phyloP scores from a whole-genome alignment of 2,329 filamentous ascomycete genomes.

The Fusarium sp. region DNA sequence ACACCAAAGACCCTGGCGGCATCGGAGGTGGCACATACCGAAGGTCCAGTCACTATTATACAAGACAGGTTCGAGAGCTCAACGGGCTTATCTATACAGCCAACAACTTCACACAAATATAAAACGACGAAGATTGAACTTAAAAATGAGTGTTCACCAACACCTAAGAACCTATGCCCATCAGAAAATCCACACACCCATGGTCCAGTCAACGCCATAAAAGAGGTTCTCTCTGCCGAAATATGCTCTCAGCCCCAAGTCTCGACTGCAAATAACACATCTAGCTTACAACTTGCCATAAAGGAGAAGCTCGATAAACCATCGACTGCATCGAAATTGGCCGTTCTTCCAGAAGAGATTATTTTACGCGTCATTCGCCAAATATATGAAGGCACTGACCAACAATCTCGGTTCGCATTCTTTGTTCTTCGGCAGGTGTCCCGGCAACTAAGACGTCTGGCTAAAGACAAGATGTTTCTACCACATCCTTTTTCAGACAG shows the following conservation, averaged over 20 bases:
- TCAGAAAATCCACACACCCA: neutral
- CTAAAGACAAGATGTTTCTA: neutral
- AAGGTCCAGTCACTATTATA: neutral
- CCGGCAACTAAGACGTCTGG: neutral
- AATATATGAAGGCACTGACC: neutral
- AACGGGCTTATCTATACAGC: accelerated
- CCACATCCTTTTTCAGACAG: neutral
- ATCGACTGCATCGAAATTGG: neutral
- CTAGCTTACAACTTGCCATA: neutral
- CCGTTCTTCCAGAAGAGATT: neutral
- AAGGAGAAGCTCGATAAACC: neutral
- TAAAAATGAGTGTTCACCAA: neutral
- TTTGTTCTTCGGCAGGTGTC: neutral
- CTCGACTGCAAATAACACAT: too few species aligned
- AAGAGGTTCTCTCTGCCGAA: too few species aligned
- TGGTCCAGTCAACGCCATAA: neutral
- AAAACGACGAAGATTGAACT: neutral
- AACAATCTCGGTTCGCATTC: neutral
- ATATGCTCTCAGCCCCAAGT: too few species aligned
- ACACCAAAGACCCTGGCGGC: neutral
- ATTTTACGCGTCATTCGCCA: accelerated
- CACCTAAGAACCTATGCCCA: neutral
- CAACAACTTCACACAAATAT: neutral
- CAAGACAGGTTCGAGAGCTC: neutral
- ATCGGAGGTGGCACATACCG: neutral